phyloP scores from a whole-genome alignment of 768 basidiomycete species.

The Rhizopogon rudus region DNA sequence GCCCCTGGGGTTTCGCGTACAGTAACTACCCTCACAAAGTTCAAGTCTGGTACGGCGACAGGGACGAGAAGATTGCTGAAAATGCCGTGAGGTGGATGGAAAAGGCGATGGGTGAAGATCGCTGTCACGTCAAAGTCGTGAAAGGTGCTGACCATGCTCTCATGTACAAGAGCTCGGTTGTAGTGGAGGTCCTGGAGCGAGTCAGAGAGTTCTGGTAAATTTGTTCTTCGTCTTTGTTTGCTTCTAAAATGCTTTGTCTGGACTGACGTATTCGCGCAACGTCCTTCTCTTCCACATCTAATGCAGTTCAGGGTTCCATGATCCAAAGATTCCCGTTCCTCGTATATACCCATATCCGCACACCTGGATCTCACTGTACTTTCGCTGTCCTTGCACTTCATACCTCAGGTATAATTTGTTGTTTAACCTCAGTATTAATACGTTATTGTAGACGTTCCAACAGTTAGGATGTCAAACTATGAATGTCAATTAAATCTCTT shows the following conservation, averaged over 20 bases:
- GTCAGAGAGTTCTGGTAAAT: slow-evolving; percentile 52
- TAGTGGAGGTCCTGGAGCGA: slow-evolving; percentile 79
- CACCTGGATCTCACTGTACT: slow-evolving; percentile 26
- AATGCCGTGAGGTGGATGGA: slow-evolving; percentile 93
- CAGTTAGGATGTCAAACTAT: background rate
- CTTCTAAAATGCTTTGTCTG: slow-evolving; percentile 7
- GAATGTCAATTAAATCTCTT: background rate
- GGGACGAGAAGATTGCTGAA: slow-evolving; percentile 91
- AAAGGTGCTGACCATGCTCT: slow-evolving; percentile 88
- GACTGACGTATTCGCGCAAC: slow-evolving; percentile 13
- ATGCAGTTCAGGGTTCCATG: background rate
- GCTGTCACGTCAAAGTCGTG: slow-evolving; percentile 77
- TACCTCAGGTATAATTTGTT: slow-evolving; percentile 25
- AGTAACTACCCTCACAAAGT: slow-evolving; percentile 69
- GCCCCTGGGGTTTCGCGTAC: slow-evolving; percentile 90
- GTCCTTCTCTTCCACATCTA: slow-evolving; percentile 5
- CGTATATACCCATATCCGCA: slow-evolving; percentile 9
- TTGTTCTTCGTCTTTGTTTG: background rate
- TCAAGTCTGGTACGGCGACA: slow-evolving; percentile 89
- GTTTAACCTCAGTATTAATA: slow-evolving; percentile 28
- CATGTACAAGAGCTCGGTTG: slow-evolving; percentile 87
- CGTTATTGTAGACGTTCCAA: slow-evolving; percentile 16
- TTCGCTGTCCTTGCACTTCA: slow-evolving; percentile 17
- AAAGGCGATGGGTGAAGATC: slow-evolving; percentile 67
- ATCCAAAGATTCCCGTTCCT: slow-evolving; percentile 12